Evolutionary conservation across 371 early-diverging fungal genomes (phyloP), one percentile per base, ranked within the genome.

Genomic region (Saksenaea vasiformis): DNA sequence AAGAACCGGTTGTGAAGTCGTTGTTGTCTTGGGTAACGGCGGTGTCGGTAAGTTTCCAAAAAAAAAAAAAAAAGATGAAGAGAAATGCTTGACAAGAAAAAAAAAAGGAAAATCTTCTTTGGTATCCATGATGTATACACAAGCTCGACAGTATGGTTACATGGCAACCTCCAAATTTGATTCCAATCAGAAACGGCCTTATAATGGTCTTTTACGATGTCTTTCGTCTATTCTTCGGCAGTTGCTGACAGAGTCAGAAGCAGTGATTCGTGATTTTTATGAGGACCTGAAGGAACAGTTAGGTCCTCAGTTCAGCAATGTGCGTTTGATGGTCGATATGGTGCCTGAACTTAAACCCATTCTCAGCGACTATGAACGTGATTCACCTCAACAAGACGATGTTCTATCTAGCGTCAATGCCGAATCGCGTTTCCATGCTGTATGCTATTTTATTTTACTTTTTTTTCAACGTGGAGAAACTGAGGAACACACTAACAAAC

Each of bases 291-390:
- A 78, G 24, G 54, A 70, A 27, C 67, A 70, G 17, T 64, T 80
- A 3, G 78, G 78, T 0, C 76, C 81, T 22, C 78, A 80, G 51
- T 76, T 78, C 37, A 66, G 67, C 17, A 78, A 80, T 47, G 68
- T 78, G 11, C 62, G 70, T 1, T 39, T 76, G 31, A 70, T 80
- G 62, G 73, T 78, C 5, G 73, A 69, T 54, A 76, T 68, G 70
- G 76, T 80, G 10, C 81, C 81, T 56, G 81, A 80, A 61, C 54
- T 80, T 15, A 76, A 71, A 38, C 76, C 76, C 5, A 76, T 74
- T 22, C 39, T 77, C 39, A 65, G 61, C 34, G 73, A 72, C 26
- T 61, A 65, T 54, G 57, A 57, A 55, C 51, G 51, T 22, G 51
- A 47, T 47, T 47, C 27, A 5, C 22, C 22, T 22, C 51, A 47